Base-by-base conservation (phyloP, 2,329 filamentous ascomycete species). In the Escovopsis sp. region DNA sequence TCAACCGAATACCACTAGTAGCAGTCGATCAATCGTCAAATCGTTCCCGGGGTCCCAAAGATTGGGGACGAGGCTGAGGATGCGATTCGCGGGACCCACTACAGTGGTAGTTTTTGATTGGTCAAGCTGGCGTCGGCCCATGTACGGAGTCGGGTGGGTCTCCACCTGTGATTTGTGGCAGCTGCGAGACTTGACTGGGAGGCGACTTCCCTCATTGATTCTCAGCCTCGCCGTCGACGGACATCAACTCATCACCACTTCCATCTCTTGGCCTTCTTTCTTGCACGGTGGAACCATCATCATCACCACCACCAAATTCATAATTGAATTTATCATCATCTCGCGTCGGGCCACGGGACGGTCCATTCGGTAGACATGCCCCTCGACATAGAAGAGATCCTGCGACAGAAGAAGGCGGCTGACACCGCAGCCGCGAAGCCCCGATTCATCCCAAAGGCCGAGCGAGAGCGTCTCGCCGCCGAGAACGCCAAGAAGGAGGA, bases 371-470 rank as follows among this genome's bases (percentile, higher is more conserved):
- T 30, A 23, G 38, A 45, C 19, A 64, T 64, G 62, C 61, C 62
- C 43, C 67, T 94, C 39, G 88, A 85, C 57, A 80, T 94, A 44
- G 87, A 94, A 61, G 84, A 94, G 53, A 73, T 94, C 4, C 64
- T 94, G 19, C 77, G 78, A 51, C 82, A 88, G 64, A 93, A 93
- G 69, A 85, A 83, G 57, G 85, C 85, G 47, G 82, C 84, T 26
- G 85, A 91, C 62, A 83, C 82, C 33, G 85, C 82, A 12, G 82
- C 85, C 9, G 75, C 85, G 43, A 94, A 91, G 69, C 87, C 87
- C 5, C 88, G 85, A 59, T 94, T 93, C 58, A 67, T 94, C 19
- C 82, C 84, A 4, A 91, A 84, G 66, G 81, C 82, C 30, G 75
- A 94, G 59, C 75, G 88, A 43, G 86, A 94, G 58, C 75, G 78